Conservation (phyloP, 345 rosid genomes). For the Eucalyptus cloeziana region DNA sequence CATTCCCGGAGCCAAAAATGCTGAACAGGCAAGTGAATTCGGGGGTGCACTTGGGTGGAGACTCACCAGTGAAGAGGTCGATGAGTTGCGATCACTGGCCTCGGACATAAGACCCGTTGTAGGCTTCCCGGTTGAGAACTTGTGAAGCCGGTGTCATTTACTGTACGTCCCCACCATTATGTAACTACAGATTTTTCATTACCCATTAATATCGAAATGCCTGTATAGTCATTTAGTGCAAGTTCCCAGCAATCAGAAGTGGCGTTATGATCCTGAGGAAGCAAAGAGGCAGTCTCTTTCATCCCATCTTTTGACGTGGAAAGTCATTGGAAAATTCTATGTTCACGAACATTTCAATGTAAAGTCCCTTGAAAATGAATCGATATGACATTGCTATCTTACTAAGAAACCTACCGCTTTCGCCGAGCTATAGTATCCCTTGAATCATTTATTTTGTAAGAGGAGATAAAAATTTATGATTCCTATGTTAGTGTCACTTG, state of each 20-base stretch:
- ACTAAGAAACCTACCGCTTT: background rate
- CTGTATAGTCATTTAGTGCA: background rate
- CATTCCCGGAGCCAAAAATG: constrained; percentile 89
- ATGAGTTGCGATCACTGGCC: constrained; percentile 76
- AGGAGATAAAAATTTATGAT: background rate
- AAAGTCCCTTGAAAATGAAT: background rate
- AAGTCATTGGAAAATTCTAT: background rate
- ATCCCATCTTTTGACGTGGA: background rate
- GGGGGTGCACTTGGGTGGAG: constrained; percentile 88
- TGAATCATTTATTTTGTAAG: background rate
- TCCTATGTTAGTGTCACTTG: background rate
- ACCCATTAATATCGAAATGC: background rate
- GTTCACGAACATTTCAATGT: background rate
- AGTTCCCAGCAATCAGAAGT: background rate
- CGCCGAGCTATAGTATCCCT: background rate
- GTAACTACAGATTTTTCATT: background rate
- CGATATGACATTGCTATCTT: background rate
- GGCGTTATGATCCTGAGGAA: background rate
- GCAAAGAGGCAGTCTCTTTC: background rate
- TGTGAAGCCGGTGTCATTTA: constrained; percentile 1
- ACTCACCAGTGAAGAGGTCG: constrained; percentile 42
- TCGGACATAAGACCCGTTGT: constrained; percentile 35
- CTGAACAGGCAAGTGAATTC: constrained; percentile 73
- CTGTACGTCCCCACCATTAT: background rate
- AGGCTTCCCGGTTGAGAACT: constrained; percentile 74